These are phyloP conservation scores for Wickerhamiella spandovensis DNA, from an alignment of 805 yeast genomes.

Conservation along the genomic window DNA sequence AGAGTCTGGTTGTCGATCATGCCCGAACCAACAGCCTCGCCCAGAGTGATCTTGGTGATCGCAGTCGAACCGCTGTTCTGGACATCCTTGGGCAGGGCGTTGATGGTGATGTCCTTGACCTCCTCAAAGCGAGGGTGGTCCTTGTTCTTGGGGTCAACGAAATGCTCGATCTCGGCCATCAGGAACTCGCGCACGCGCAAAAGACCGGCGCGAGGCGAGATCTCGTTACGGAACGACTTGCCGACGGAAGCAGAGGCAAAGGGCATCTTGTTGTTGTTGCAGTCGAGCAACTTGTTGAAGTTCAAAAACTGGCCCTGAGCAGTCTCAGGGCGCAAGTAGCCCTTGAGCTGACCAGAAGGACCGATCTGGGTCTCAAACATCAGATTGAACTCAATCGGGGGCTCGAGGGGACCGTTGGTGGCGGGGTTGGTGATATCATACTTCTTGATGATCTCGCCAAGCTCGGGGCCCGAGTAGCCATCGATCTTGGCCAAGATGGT, in stretches of 20 bases:
- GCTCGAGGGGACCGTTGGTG: slow-evolving; percentile 72
- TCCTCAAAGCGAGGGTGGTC: slow-evolving; percentile 67
- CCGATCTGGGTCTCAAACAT: slow-evolving; percentile 99
- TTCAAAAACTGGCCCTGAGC: slow-evolving; percentile 99
- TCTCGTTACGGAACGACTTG: slow-evolving; percentile 96
- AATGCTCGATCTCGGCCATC: slow-evolving; percentile 99
- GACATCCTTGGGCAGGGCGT: slow-evolving; percentile 71
- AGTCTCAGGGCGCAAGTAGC: slow-evolving; percentile 95
- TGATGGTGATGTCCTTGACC: slow-evolving; percentile 57
- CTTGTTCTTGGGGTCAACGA: slow-evolving; percentile 86
- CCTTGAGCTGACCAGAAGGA: slow-evolving; percentile 92
- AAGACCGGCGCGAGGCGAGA: slow-evolving; percentile 95
- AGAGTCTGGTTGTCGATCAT: slow-evolving; percentile 94
- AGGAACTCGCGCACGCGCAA: slow-evolving; percentile 96
- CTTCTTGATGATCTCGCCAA: slow-evolving; percentile 77
- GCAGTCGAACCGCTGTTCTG: slow-evolving; percentile 78
- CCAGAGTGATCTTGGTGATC: slow-evolving; percentile 52
- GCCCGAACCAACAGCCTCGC: slow-evolving; percentile 78
- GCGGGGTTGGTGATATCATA: slow-evolving; percentile 83
- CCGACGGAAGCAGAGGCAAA: slow-evolving; percentile 99
- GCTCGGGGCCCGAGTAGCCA: slow-evolving; percentile 83
- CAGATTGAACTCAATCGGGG: slow-evolving; percentile 89
- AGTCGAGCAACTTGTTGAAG: slow-evolving; percentile 84
- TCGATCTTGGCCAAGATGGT: slow-evolving; percentile 76
- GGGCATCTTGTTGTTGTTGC: slow-evolving; percentile 93